phyloP scores from a whole-genome alignment of 2,329 filamentous ascomycete species.

The Alternaria alternata region DNA sequence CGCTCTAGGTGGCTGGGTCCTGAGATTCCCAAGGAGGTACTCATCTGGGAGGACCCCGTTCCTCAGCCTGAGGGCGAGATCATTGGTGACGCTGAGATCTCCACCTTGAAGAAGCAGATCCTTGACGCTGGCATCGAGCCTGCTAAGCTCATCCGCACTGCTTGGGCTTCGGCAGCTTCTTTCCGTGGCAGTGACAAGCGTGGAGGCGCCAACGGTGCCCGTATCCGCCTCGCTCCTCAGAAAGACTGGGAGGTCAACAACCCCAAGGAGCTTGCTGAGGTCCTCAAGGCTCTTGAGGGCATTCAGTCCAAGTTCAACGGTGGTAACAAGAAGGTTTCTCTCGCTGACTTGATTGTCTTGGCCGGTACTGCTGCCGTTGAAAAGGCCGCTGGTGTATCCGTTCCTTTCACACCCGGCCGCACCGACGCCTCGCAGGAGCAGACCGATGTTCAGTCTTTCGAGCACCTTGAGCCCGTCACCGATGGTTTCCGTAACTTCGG shows the following conservation, averaged over 20 bases:
- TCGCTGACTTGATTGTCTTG: slow-evolving; percentile 82
- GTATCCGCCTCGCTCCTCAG: slow-evolving; percentile 77
- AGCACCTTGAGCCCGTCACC: slow-evolving; percentile 71
- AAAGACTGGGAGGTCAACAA: slow-evolving; percentile 79
- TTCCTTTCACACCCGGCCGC: slow-evolving; percentile 78
- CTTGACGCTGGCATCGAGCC: slow-evolving; percentile 68
- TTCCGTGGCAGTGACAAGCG: slow-evolving; percentile 75
- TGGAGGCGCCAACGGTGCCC: slow-evolving; percentile 80
- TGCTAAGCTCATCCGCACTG: slow-evolving; percentile 66
- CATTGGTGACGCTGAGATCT: slow-evolving; percentile 69
- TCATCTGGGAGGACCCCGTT: slow-evolving; percentile 79
- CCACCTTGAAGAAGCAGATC: slow-evolving; percentile 73
- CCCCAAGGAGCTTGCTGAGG: slow-evolving; percentile 69
- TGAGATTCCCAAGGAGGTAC: slow-evolving; percentile 73
- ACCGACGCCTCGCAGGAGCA: slow-evolving; percentile 75
- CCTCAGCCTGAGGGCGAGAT: slow-evolving; percentile 66
- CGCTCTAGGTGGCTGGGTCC: slow-evolving; percentile 75
- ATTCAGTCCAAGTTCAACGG: slow-evolving; percentile 73
- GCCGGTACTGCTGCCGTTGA: slow-evolving; percentile 76
- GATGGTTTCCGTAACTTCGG: slow-evolving; percentile 86
- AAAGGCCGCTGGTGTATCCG: slow-evolving; percentile 70
- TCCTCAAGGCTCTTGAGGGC: slow-evolving; percentile 67
- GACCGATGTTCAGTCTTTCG: slow-evolving; percentile 72
- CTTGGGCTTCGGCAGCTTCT: slow-evolving; percentile 48
- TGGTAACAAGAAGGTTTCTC: slow-evolving; percentile 73